Conservation (phyloP, 1,139 yeast genomes). For the Scheffersomyces stambukii region DNA sequence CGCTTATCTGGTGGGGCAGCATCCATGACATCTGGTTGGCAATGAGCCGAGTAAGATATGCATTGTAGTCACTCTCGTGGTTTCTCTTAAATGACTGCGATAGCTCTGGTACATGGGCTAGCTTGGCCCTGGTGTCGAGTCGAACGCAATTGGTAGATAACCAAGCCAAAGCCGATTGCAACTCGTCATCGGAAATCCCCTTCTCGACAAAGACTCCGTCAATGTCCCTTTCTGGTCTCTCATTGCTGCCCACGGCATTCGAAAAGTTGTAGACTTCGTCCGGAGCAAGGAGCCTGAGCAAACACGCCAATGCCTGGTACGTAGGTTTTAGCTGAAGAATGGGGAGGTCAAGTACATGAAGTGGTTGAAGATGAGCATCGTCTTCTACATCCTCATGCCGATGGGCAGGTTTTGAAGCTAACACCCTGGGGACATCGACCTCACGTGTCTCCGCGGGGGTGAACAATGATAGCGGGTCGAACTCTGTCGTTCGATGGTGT, state of each 20-base stretch:
- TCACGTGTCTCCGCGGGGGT: conserved; percentile 19
- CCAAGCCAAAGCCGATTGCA: conserved; percentile 39
- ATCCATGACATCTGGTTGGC: conserved; percentile 56
- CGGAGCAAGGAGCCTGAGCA: conserved; percentile 50
- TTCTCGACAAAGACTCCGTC: conserved; percentile 10
- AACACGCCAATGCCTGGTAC: conserved; percentile 34
- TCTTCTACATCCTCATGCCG: background rate
- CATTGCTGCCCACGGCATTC: conserved; percentile 7
- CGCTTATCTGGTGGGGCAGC: conserved; percentile 24
- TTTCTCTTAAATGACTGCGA: conserved; percentile 19
- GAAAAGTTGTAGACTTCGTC: conserved; percentile 55
- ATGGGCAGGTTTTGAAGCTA: background rate
- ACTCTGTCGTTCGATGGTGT: conserved; percentile 20
- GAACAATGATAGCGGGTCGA: conserved; percentile 43
- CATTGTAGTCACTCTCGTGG: conserved; percentile 27
- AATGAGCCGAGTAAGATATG: conserved; percentile 65
- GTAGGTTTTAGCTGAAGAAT: conserved; percentile 46
- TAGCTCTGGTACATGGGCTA: conserved; percentile 25
- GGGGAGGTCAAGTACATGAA: conserved; percentile 71
- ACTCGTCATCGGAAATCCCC: conserved; percentile 12
- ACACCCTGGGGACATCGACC: background rate
- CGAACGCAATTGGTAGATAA: conserved; percentile 30
- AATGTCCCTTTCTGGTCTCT: conserved; percentile 9
- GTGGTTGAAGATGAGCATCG: conserved; percentile 27
- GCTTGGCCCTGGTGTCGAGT: conserved; percentile 19